Evolutionary conservation across 352 stramenopile species (phyloP), one percentile per base, ranked within the genome.

Genomic region (Thalassiosira hispida): DNA sequence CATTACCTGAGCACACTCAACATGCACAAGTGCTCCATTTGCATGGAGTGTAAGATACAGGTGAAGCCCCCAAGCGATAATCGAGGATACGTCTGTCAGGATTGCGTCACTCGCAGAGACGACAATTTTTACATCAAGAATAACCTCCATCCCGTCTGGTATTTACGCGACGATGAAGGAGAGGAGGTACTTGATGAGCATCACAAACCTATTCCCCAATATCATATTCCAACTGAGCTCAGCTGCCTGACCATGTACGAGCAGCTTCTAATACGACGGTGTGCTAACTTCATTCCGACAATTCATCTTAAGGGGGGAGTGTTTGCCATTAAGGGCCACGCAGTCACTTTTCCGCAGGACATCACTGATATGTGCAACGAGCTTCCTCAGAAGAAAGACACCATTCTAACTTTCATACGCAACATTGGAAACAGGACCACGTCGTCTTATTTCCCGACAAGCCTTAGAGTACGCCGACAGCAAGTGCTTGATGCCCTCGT

Each of bases 161-260:
- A 62, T 53, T 9, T 27, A 22, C 4, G 31, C 16, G n/a, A 60
- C 4, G 46, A 60, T 27, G 29, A 72, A 16, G 49, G 63, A 25
- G 25, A 46, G 1, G 16, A 38, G 0, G 18, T 59, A 0, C n/a
- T 44, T 14, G 61, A 70, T 70, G 9, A 47, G 2, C 20, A 42
- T 23, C 47, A 31, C 11, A 20, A 77, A 8, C 52, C 51, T 0
- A 38, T 62, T 3, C 3, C 29, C 42, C 38, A 61, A 16, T 61
- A 63, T 53, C n/a, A 77, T 16, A 59, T 79, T 33, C 70, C 70
- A n/a, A 14, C 40, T 0, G 70, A 79, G 35, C 60, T 79, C 14
- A 44, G 3, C n/a, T 47, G 1, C 7, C 25, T 79, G 20, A 73
- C 46, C 0, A 70, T 77, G 59, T 42, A 38, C 20, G 59, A 77